Evolutionary conservation across 2,329 filamentous ascomycete species (phyloP).

Genomic region (Clonostachys byssicola): DNA sequence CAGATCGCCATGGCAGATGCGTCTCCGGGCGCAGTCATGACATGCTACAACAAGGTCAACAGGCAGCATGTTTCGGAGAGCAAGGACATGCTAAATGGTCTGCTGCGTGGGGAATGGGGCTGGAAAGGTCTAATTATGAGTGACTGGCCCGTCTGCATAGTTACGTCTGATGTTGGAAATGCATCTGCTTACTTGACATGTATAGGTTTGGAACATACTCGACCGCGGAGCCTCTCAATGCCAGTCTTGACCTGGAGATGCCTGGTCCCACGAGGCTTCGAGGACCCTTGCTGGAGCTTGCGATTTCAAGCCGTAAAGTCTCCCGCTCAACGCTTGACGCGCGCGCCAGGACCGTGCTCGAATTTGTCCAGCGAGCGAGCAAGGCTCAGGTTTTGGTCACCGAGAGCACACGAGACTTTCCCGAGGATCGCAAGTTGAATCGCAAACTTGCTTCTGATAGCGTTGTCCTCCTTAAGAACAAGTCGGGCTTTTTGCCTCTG

Average conservation of each 20-base stretch:
- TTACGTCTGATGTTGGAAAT: not conserved
- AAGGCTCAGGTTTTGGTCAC: conserved; percentile 3
- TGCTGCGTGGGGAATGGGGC: conserved; percentile 43
- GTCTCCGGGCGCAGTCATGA: conserved; percentile 38
- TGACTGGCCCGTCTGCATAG: conserved; percentile 26
- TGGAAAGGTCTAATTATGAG: conserved; percentile 40
- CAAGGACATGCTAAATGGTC: conserved; percentile 34
- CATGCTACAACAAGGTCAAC: conserved; percentile 41
- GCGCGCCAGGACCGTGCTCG: conserved; percentile 20
- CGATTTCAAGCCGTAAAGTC: conserved; percentile 11
- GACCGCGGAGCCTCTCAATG: conserved; percentile 21
- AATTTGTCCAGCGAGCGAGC: conserved; percentile 12
- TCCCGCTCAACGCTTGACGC: conserved; percentile 13
- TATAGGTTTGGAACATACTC: conserved; percentile 22
- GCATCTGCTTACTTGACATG: conserved; percentile 5
- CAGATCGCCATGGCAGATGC: conserved; percentile 35
- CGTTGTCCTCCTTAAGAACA: conserved; percentile 29
- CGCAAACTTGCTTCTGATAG: conserved; percentile 33
- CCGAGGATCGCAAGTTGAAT: conserved; percentile 15
- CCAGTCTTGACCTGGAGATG: conserved; percentile 26
- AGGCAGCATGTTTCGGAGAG: conserved; percentile 35
- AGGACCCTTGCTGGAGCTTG: conserved; percentile 10
- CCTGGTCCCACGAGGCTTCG: conserved; percentile 20
- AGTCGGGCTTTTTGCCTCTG: conserved; percentile 44
- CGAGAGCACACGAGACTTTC: conserved; percentile 7